Evolutionary conservation across 306 rosid genomes (phyloP), one percentile per base, ranked within the genome.

Genomic region (Cucurbita pepo): DNA sequence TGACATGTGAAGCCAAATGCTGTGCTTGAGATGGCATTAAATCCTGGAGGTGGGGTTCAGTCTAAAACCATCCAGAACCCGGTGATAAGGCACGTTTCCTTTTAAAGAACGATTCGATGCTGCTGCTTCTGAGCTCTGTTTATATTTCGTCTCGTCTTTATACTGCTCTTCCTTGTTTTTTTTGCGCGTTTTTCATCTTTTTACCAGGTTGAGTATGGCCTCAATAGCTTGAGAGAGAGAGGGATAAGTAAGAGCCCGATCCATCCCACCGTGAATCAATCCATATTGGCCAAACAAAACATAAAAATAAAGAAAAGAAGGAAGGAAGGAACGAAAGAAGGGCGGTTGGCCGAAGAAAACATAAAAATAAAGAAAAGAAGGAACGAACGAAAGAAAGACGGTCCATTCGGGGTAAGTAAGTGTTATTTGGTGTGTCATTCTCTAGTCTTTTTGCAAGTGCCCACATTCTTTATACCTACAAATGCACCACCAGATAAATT

Each of bases 391-490:
- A 30, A 30, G 3, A 30, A 30, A 2, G 89, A 86, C 54, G 5
- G 54, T 50, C 84, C 73, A 74, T 71, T 82, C 73, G 71, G 94
- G 97, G 97, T 89, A 88, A 92, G 97, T 92, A 88, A 92, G 96
- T 92, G 73, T 78, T 78, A 72, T 75, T 80, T 80, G 88, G 56
- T 75, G 76, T 60, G 66, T 83, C 81, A 55, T 81, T 89, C 64
- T 51, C 47, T 66, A n/a, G 5, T 40, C 57, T 86, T 89, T 86
- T 88, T 8, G 45, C 21, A 78, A 79, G 82, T 79, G 54, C 65
- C 79, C 36, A 69, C 44, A 58, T 77, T 65, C 1, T 55, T 64
- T 48, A 56, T 45, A 72, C 18, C 47, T 53, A 11, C 74, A 25
- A 50, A 18, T 71, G 34, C 62, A 71, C 62, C 62, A 54, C 56